Base-by-base conservation (phyloP, 2,329 filamentous ascomycete species). In the Neofusicoccum laricinum region DNA sequence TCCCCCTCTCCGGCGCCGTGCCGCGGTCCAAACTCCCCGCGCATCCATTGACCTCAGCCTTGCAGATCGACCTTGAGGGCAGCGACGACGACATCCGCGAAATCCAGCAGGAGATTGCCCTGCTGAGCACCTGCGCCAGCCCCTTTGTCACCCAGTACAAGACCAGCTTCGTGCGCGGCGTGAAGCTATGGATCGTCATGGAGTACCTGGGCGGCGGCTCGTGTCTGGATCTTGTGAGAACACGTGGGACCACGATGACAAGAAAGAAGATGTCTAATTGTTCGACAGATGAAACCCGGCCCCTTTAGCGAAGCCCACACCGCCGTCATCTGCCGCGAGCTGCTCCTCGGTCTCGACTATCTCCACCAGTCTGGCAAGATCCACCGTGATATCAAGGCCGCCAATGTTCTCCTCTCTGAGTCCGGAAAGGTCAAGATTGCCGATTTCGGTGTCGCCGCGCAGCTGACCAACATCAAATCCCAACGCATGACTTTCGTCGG, bases 131-230 rank as follows among this genome's bases (percentile, higher is more conserved):
- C 61, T 99, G 95, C 81, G 90, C 91, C 69, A 97, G 93, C 75
- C 90, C 91, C 53, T 96, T 90, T 77, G 93, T 99, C 70, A 98
- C 95, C 15, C 91, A 96, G 75, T 99, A 99, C 84, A 96, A 93
- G 76, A 91, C 92, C 21, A 97, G 93, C 74, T 99, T 98, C 77
- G 85, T 98, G n/a, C 88, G 92, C 70, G 95, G 95, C 30, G 91
- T 93, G 76, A 99, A 98, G 80, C 82, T 99, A 82, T 99, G 95
- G 95, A 99, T 99, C 74, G 92, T 98, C 65, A 99, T 99, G 95
- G 95, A 99, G 78, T 99, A 90, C 74, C 82, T 99, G 11, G 95
- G 95, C 5, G 95, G 95, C 68, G 95, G 95, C 45, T 98, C 95
- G 17, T 97, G 95, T 76, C 84, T 97, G 68, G 95, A 99, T 76